Evolutionary conservation across 1,284 basidiomycete genomes (phyloP), one percentile per base, ranked within the genome.

Genomic region (Tilletia caries): DNA sequence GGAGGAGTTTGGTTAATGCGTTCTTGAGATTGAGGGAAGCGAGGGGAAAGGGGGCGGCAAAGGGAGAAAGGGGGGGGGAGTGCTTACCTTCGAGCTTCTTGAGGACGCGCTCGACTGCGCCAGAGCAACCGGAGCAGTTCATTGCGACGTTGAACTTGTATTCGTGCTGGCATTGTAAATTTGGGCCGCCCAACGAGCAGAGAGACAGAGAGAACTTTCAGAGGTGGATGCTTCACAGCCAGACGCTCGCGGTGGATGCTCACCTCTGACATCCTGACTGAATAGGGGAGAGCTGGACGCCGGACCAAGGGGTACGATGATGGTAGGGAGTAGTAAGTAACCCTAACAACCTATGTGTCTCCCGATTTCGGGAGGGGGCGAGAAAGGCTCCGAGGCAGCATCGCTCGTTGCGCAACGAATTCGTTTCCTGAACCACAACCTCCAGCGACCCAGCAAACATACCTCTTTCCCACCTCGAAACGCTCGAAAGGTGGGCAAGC

Each of bases 71-170:
- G 12, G 48, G 5, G 29, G 23, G 27, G 27, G 29, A 25, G 37
- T 13, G 78, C 85, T 70, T 80, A 89, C 91, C 90, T 54, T 89
- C 86, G 3, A 89, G 86, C 84, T 89, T 91, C 72, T 87, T 85
- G 54, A 93, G 86, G 13, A 89, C 92, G 43, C 91, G 88, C 29
- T 85, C 86, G 67, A 93, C 87, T 44, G 92, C 92, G 25, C 89
- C 89, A 34, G 91, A 92, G 85, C 92, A 93, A 37, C 92, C 92
- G 43, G 83, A 79, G 84, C 92, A 93, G 43, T 89, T 88, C 92
- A 93, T 93, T 90, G 87, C 88, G 73, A 89, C 88, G 71, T 89
- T 85, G 76, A 89, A 89, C 76, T 87, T 86, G 84, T 89, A 89
- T 68, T 82, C 78, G 74, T 83, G 81, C 67, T 79, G 68, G 65